These are phyloP conservation scores for Dryas alaskensis DNA, from an alignment of 306 rosid genomes.

Conservation along the genomic window DNA sequence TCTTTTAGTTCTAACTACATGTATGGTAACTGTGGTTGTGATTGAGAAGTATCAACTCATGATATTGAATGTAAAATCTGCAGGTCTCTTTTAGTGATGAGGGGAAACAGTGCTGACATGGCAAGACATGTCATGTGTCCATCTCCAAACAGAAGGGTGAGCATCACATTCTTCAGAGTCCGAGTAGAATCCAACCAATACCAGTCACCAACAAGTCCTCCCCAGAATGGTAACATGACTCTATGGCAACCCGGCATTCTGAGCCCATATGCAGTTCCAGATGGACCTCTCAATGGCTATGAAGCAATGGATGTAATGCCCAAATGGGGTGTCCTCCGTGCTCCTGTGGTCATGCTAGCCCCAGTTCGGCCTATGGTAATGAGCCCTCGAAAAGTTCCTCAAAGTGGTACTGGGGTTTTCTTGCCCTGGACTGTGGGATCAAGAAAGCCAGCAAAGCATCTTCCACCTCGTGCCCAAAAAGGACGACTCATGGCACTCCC, in stretches of 20 bases:
- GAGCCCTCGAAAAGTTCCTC: conserved; percentile 55
- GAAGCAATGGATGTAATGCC: conserved; percentile 68
- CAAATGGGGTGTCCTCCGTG: conserved; percentile 74
- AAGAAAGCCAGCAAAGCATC: conserved; percentile 81
- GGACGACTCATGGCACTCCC: conserved; percentile 65
- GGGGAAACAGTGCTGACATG: conserved; percentile 97
- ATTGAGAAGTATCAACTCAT: not conserved
- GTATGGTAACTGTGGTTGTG: not conserved
- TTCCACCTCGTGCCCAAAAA: conserved; percentile 93
- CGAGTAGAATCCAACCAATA: conserved; percentile 62
- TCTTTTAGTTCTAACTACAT: conserved; percentile 25
- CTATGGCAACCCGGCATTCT: conserved; percentile 71
- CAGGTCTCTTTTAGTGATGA: conserved; percentile 92
- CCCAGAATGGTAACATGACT: conserved; percentile 48
- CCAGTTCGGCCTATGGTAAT: conserved; percentile 62
- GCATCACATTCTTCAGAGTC: conserved; percentile 79
- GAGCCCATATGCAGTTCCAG: conserved; percentile 51
- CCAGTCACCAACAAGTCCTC: conserved; percentile 51
- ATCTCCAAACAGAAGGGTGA: conserved; percentile 66
- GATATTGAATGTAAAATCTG: conserved; percentile 15
- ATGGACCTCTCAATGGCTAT: conserved; percentile 52
- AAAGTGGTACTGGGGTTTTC: conserved; percentile 93
- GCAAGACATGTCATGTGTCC: conserved; percentile 99
- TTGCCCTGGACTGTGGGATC: conserved; percentile 85
- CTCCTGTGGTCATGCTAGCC: conserved; percentile 75